phyloP scores from a whole-genome alignment of 305 asterid species.

The Fraxinus greggii region DNA sequence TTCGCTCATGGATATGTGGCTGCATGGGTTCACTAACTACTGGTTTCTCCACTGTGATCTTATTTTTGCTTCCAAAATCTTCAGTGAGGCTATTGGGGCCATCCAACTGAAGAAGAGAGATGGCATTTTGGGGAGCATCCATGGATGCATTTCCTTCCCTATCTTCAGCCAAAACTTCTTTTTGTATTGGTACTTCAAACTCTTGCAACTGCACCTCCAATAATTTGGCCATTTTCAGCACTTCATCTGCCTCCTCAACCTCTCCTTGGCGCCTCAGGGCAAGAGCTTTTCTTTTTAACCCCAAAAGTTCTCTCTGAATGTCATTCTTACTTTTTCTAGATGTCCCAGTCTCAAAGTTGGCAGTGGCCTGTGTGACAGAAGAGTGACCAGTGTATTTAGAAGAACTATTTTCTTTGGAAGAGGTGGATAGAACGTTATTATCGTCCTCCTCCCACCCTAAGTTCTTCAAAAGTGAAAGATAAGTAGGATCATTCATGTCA shows the following conservation, averaged over 20 bases:
- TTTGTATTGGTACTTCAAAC: constrained; percentile 45
- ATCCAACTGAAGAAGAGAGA: constrained; percentile 32
- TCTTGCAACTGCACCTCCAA: constrained; percentile 72
- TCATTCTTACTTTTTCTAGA: constrained; percentile 66
- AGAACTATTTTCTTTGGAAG: constrained; percentile 30
- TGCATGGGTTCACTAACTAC: constrained; percentile 32
- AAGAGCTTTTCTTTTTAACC: constrained; percentile 78
- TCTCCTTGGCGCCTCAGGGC: constrained; percentile 83
- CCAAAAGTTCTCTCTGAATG: constrained; percentile 78
- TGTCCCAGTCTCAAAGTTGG: constrained; percentile 24
- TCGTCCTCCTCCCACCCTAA: constrained; percentile 87
- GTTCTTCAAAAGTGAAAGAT: constrained; percentile 73
- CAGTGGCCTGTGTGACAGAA: constrained; percentile 29
- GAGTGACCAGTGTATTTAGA: constrained; percentile 21
- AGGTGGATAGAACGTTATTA: constrained; percentile 29
- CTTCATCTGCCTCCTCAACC: constrained; percentile 78
- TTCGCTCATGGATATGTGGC: constrained; percentile 28
- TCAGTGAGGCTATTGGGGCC: constrained; percentile 16
- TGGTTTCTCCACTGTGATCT: constrained; percentile 31
- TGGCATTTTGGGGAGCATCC: constrained; percentile 27
- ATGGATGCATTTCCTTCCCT: constrained; percentile 15
- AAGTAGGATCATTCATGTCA: constrained; percentile 81
- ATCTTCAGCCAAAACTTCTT: constrained; percentile 32
- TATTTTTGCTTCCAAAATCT: constrained; percentile 30
- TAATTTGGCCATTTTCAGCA: constrained; percentile 52